Evolutionary conservation across 208 protist genomes (phyloP), one percentile per base, ranked within the genome.

Genomic region (Trypanosoma boissoni): DNA sequence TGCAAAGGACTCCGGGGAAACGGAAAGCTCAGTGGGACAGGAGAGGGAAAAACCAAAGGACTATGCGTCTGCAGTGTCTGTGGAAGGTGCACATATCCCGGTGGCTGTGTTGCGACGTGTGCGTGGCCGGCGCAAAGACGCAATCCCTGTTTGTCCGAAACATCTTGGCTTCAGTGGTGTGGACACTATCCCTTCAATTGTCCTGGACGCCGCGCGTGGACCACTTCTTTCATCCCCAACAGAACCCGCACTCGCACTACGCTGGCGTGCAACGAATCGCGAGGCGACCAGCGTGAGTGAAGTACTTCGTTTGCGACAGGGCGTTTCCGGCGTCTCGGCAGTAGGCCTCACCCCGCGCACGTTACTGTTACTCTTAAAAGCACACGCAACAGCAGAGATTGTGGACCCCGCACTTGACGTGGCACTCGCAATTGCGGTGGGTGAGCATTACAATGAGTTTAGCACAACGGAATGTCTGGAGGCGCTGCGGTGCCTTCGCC

Each of bases 401-500:
- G 80, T 88, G 51, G 68, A 85, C 42, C 88, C 88, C 8, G 72
- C 82, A 31, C 36, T 91, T 48, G 77, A 78, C 12, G 78, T 92
- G n/a, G 69, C 82, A 14, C 59, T 95, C 24, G 80, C 69, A 34
- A 81, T 95, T 28, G 85, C 88, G 29, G 65, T 82, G 29, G 84
- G 72, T 0, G 88, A 95, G 62, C 61, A 86, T 51, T 95, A 88
- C 52, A 37, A 86, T 57, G 59, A 66, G 0, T 91, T 84, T 67
- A 66, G 26, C n/a, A 46, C 58, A 36, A 65, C 56, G 7, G 80
- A 92, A 59, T 88, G 83, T 45, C 71, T 95, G 2, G 88, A 92
- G 68, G 43, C 88, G 56, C 78, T 95, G 51, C 84, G 88, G 24
- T 86, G 76, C 41, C 71, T 95, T 31, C 80, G 88, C 23, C 85